A percentile compares a stretch with the other conserved stretches of the same genome.
Evolutionary conservation across 257 asterid genomes (phyloP).

Genomic region (Plantago major): DNA sequence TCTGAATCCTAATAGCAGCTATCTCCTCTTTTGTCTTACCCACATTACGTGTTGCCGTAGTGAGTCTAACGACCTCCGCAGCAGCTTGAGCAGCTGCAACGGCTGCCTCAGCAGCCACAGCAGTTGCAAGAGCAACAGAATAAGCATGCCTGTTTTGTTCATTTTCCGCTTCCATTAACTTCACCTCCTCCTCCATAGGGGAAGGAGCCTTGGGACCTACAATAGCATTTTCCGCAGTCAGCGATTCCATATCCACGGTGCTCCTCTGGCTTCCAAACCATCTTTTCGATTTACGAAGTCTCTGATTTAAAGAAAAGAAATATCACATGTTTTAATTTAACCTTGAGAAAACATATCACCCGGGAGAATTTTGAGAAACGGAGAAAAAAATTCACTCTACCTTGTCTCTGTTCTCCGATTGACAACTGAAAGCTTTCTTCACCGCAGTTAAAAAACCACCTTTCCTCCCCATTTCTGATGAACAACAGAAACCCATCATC

Average conservation of each 20-base stretch:
- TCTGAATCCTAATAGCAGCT: constrained; percentile 67
- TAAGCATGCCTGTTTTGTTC: constrained; percentile 65
- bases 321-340: background rate
- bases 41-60: constrained; percentile 37
- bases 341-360: background rate
- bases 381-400: constrained; percentile 20
- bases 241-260: constrained; percentile 22
- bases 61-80: constrained; percentile 75
- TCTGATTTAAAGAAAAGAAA: constrained; percentile 29
- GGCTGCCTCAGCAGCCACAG: constrained; percentile 87
- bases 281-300: constrained; percentile 35
- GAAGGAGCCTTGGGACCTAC: constrained; percentile 24
- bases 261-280: constrained; percentile 52
- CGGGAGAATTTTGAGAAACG: background rate
- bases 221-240: constrained; percentile 26
- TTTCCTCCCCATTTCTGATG: constrained; percentile 62
- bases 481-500: constrained; percentile 10
- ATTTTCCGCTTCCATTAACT: constrained; percentile 54
- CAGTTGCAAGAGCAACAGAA: constrained; percentile 70
- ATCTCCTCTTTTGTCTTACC: constrained; percentile 56
- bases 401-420: constrained; percentile 43
- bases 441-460: constrained; percentile 54
- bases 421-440: constrained; percentile 49
- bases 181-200: constrained; percentile 30
- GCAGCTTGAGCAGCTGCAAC: constrained; percentile 86